Percentiles rank a stretch among this genome's conserved stretches.
phyloP scores from a whole-genome alignment of 2,329 filamentous ascomycete species.

The Talaromyces pinophilus region DNA sequence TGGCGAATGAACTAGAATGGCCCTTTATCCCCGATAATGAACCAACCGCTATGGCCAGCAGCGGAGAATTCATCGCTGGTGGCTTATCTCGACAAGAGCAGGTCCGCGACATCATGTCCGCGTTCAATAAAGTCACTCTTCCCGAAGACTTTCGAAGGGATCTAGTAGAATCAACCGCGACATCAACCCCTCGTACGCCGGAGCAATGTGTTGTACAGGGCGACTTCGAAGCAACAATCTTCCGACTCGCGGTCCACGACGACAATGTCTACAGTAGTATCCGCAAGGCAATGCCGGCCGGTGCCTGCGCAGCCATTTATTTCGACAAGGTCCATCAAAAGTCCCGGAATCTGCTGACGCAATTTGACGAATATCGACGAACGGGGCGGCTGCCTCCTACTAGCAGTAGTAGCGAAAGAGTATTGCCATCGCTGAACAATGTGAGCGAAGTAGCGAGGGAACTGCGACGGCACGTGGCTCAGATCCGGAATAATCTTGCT shows the following conservation, averaged over 20 bases:
- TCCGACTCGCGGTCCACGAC: conserved; percentile 49
- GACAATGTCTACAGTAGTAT: conserved; percentile 45
- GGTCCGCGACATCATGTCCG: conserved; percentile 49
- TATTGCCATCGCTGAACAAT: conserved; percentile 24
- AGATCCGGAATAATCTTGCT: conserved; percentile 37
- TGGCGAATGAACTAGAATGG: conserved; percentile 40
- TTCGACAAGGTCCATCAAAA: conserved; percentile 46
- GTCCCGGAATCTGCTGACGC: conserved; percentile 36
- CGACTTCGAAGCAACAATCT: conserved; percentile 49
- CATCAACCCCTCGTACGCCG: conserved; percentile 33
- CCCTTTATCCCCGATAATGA: conserved; percentile 32
- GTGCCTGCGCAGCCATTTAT: conserved; percentile 46
- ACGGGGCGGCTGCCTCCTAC: conserved; percentile 31
- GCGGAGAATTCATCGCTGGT: conserved; percentile 2
- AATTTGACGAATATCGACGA: conserved; percentile 45
- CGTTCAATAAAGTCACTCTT: conserved; percentile 43
- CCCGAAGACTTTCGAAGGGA: conserved; percentile 47
- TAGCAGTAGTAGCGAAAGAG: conserved; percentile 24
- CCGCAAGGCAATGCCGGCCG: conserved; percentile 45
- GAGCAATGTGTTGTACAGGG: conserved; percentile 49
- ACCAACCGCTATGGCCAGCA: neutral
- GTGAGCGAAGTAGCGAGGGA: conserved; percentile 37
- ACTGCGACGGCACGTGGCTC: conserved; percentile 34
- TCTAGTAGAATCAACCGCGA: conserved; percentile 37
- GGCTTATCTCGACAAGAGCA: conserved; percentile 42